Conservation (phyloP, 2,329 filamentous ascomycete species). For the Dactylellina cionopaga region DNA sequence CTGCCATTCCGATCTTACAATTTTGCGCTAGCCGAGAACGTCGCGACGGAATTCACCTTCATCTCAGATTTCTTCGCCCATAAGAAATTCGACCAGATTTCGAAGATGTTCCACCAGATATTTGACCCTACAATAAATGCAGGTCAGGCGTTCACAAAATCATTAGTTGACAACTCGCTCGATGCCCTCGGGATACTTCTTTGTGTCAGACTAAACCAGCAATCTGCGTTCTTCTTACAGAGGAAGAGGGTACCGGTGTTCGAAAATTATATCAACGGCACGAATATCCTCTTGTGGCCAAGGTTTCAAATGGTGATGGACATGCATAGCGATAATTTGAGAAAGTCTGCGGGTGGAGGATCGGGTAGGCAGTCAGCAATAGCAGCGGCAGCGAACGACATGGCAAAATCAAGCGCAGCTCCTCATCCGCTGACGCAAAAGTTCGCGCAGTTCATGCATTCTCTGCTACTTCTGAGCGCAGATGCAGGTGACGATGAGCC, state of each 20-base stretch:
- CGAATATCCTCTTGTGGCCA: slow-evolving; percentile 95
- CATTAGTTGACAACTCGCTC: slow-evolving; percentile 77
- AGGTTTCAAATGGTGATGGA: slow-evolving; percentile 95
- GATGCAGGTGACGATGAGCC: slow-evolving; percentile 95
- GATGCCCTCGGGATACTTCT: slow-evolving; percentile 88
- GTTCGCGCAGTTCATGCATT: slow-evolving; percentile 92
- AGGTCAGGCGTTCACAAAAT: slow-evolving; percentile 79
- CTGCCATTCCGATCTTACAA: slow-evolving; percentile 94
- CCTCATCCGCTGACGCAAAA: slow-evolving; percentile 92
- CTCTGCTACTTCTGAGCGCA: slow-evolving; percentile 81
- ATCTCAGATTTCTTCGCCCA: slow-evolving; percentile 88
- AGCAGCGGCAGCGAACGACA: slow-evolving; percentile 64
- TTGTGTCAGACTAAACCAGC: slow-evolving; percentile 93
- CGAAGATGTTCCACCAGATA: slow-evolving; percentile 83
- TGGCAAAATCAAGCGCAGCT: slow-evolving; percentile 75
- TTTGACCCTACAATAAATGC: slow-evolving; percentile 91
- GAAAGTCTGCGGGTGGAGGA: slow-evolving; percentile 67
- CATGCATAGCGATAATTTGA: slow-evolving; percentile 86
- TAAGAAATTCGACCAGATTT: slow-evolving; percentile 78
- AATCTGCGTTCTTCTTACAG: slow-evolving; percentile 92
- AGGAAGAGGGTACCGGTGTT: slow-evolving; percentile 87
- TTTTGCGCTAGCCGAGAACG: slow-evolving; percentile 90
- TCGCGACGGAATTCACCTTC: slow-evolving; percentile 93
- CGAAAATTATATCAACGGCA: slow-evolving; percentile 92
- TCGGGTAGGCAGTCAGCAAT: slow-evolving; percentile 58